Conservation (phyloP, 805 yeast genomes). For the Debaryomyces tyrocola region DNA sequence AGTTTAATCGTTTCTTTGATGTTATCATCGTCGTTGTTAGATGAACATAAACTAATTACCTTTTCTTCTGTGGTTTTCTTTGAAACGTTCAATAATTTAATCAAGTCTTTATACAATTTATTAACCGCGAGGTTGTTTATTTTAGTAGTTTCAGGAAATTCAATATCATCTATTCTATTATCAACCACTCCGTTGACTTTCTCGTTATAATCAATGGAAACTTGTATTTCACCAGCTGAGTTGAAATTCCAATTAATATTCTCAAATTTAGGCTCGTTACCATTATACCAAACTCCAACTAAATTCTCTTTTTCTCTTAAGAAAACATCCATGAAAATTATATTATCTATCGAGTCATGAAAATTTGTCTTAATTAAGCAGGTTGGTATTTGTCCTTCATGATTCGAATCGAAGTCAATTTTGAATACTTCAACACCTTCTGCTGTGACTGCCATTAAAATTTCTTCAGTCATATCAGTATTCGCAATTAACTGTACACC, state of each 20-base stretch:
- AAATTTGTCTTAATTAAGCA: conserved; percentile 15
- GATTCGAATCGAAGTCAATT: conserved; percentile 9
- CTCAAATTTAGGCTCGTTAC: conserved; percentile 25
- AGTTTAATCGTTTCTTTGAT: conserved; percentile 37
- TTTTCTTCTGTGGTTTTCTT: conserved; percentile 8
- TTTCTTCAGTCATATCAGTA: conserved; percentile 12
- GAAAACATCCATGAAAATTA: conserved; percentile 26
- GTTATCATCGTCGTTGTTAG: conserved; percentile 28
- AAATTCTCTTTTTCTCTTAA: conserved; percentile 28
- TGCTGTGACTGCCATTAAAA: conserved; percentile 27
- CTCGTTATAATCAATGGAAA: conserved; percentile 11
- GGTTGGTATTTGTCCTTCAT: conserved; percentile 7
- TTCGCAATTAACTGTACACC: conserved; percentile 22
- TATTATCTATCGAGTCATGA: conserved; percentile 7
- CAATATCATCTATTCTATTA: conserved; percentile 9
- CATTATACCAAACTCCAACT: conserved; percentile 42
- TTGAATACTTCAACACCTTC: conserved; percentile 33
- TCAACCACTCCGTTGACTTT: conserved; percentile 19
- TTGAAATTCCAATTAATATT: conserved; percentile 12
- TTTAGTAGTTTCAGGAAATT: conserved; percentile 8
- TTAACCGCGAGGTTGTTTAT: conserved; percentile 23
- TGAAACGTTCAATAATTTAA: conserved; percentile 9
- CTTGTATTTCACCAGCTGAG: conserved; percentile 11
- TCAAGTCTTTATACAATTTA: conserved; percentile 19
- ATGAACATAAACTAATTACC: conserved; percentile 24